Base-by-base conservation (phyloP, 257 asterid species). In the Echites panduratus region DNA sequence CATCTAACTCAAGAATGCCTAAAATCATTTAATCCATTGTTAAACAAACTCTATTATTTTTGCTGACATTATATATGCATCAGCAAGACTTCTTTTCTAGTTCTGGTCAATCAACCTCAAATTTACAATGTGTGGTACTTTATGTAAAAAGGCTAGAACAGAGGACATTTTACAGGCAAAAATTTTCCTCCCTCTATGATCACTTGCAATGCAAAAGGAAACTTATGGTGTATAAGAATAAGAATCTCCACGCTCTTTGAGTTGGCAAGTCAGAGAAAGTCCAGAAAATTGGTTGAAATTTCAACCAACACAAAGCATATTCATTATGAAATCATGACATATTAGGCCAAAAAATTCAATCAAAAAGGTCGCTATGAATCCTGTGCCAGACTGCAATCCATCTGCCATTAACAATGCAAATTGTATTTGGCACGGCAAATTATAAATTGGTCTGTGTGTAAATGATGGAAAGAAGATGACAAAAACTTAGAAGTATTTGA, bases 1-100 rank as follows among this genome's bases (percentile, higher is more conserved):
- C 40, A 64, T n/a, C 71, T n/a, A 64, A 62, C 45, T 10, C 22
- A 16, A 47, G n/a, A 63, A 20, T 73, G 70, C 69, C 70, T 27
- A 48, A 40, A 14, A 49, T 19, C 26, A 62, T 41, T 10, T 72
- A 26, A 58, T 44, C 59, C 52, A 41, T 7, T 41, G 1, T 14
- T 6, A 12, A 56, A 5, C 2, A 9, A 58, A 27, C 14, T 10
- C 29, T 58, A 26, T 20, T 24, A 58, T 11, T 11, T 57, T 57
- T 57, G 38, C 40, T 38, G 1, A 57, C 29, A 9, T 8, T 57
- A 11, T 26, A 27, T 57, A 9, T 58, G 65, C 65, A 11, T 58
- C 41, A 58, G 7, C 1, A 58, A 27, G 35, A 58, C 41, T 13
- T 58, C 40, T 45, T 27, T 38, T 24, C 9, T 19, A 58, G 12